Evolutionary conservation across 2,329 filamentous ascomycete species (phyloP).

Genomic region (Fusarium sp.): DNA sequence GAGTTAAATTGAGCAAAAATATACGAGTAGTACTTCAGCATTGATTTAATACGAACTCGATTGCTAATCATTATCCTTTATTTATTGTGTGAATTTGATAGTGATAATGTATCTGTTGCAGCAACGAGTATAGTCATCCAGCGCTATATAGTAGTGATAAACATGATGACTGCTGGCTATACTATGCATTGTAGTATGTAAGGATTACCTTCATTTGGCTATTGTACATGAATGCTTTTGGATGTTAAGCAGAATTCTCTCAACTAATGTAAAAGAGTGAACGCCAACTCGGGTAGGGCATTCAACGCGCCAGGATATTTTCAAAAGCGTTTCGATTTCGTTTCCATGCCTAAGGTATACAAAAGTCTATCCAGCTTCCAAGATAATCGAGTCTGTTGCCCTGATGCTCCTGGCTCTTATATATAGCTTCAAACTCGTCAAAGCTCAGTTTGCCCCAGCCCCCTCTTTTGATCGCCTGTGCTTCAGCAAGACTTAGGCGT

Average conservation of each 20-base stretch:
- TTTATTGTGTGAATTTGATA: neutral
- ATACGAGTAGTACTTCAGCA: slow-evolving; percentile 6
- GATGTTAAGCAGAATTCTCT: neutral
- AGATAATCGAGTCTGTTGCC: slow-evolving; percentile 81
- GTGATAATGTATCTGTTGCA: neutral
- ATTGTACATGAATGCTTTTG: neutral
- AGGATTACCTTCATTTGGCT: neutral
- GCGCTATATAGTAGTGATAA: neutral
- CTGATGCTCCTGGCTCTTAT: slow-evolving; percentile 73
- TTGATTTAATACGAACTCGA: slow-evolving; percentile 16
- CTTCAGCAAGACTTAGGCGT: slow-evolving; percentile 72
- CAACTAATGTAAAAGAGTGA: neutral
- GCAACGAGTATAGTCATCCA: neutral
- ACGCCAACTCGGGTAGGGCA: neutral
- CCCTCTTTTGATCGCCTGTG: slow-evolving; percentile 76
- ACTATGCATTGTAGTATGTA: neutral
- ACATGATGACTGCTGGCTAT: slow-evolving; percentile 9
- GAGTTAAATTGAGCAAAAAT: slow-evolving; percentile 24
- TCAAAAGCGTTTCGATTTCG: neutral
- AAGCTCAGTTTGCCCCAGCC: slow-evolving; percentile 84
- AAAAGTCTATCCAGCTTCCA: slow-evolving; percentile 90
- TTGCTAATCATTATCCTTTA: neutral
- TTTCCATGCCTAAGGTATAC: slow-evolving; percentile 65
- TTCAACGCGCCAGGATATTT: neutral
- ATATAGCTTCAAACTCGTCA: slow-evolving; percentile 82